These are phyloP conservation scores for Glonium stellatum DNA, from an alignment of 495 filamentous ascomycete species.

Conservation along the genomic window DNA sequence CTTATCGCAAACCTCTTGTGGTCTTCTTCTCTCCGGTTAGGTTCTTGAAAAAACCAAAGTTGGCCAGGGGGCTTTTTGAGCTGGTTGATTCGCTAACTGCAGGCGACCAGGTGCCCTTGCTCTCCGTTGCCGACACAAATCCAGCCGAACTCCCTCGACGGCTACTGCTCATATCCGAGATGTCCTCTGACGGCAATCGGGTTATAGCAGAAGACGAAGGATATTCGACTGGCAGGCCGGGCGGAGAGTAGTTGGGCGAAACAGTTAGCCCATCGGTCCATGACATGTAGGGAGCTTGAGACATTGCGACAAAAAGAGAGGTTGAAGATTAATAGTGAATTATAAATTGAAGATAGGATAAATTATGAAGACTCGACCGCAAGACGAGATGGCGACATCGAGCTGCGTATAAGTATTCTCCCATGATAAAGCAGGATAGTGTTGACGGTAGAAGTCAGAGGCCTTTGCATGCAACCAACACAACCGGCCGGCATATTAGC, in stretches of 20 bases:
- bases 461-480: not conserved
- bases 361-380: too few relatives aligned
- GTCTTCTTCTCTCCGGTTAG: constrained; percentile 54
- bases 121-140: constrained; percentile 25
- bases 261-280: constrained; percentile 27
- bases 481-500: not conserved
- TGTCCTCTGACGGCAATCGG: constrained; percentile 20
- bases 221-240: constrained; percentile 12
- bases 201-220: constrained; percentile 21
- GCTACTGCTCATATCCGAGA: constrained; percentile 21
- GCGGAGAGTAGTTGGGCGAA: constrained; percentile 25
- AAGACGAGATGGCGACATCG: not conserved
- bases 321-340: constrained; percentile 7
- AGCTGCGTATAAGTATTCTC: not conserved
- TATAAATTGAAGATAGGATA: not conserved
- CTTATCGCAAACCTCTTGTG: constrained; percentile 43
- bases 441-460: not conserved
- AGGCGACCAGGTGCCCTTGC: constrained; percentile 23
- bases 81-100: constrained; percentile 34
- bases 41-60: constrained; percentile 52
- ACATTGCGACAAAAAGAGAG: constrained; percentile 14
- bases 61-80: constrained; percentile 48
- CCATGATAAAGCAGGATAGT: too few relatives aligned
- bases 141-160: constrained; percentile 24
- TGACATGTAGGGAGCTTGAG: constrained; percentile 26